These are phyloP conservation scores for Kuraishia floccosa DNA, from an alignment of 805 yeast species.

Conservation along the genomic window DNA sequence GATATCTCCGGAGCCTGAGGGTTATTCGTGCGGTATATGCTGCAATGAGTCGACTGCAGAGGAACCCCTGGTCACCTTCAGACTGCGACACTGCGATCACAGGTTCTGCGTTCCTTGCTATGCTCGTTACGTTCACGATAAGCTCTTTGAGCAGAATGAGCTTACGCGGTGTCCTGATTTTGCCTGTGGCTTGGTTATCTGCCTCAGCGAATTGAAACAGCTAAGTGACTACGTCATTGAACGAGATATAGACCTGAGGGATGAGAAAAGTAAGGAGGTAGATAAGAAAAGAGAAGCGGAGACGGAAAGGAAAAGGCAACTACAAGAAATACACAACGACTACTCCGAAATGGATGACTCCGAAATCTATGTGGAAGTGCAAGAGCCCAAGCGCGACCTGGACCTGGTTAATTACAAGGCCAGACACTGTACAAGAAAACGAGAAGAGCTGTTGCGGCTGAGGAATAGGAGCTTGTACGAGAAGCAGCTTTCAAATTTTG, in stretches of 20 bases:
- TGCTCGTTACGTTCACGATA: slow-evolving; percentile 39
- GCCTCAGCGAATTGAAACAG: slow-evolving; percentile 25
- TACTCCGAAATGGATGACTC: not conserved
- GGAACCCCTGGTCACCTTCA: slow-evolving; percentile 25
- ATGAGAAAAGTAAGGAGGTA: slow-evolving; percentile 2
- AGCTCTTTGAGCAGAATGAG: slow-evolving; percentile 25
- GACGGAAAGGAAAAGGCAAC: slow-evolving; percentile 1
- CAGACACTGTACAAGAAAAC: not conserved
- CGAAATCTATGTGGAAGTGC: slow-evolving; percentile 2
- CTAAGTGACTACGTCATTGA: slow-evolving; percentile 11
- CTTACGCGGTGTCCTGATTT: slow-evolving; percentile 61
- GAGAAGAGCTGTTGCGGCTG: not conserved
- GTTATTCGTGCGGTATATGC: slow-evolving; percentile 56
- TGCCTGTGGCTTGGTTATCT: slow-evolving; percentile 31
- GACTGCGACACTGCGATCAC: slow-evolving; percentile 54
- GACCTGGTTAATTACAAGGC: slow-evolving; percentile 2
- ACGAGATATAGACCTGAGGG: slow-evolving; percentile 6
- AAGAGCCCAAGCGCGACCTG: slow-evolving; percentile 1
- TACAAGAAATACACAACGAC: slow-evolving; percentile 1
- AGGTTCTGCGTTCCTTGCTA: slow-evolving; percentile 64
- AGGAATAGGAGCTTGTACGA: slow-evolving; percentile 12
- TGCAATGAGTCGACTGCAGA: slow-evolving; percentile 37
- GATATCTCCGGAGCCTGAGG: slow-evolving; percentile 10
- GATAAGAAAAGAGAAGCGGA: slow-evolving; percentile 3
- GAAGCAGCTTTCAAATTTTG: slow-evolving; percentile 29